Percentiles rank a stretch among this genome's conserved stretches.
Evolutionary conservation across 768 basidiomycete genomes (phyloP).

Genomic region (Rickenella mellea): DNA sequence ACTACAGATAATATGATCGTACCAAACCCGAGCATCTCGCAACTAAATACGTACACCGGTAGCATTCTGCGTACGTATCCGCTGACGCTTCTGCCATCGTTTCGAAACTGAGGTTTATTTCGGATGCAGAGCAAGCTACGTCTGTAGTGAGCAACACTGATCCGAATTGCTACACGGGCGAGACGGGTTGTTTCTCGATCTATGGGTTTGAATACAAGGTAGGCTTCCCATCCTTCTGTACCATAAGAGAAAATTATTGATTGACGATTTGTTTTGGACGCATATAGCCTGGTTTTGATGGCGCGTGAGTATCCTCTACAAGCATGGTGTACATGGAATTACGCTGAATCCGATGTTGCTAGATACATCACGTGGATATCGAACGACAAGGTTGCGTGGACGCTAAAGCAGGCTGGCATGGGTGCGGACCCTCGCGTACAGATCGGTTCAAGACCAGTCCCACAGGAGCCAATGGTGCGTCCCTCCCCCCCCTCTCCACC

Average conservation of each 20-base stretch:
- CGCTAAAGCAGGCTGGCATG: conserved; percentile 58
- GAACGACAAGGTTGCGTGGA: conserved; percentile 63
- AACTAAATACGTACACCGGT: conserved; percentile 58
- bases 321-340: conserved; percentile 22
- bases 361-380: conserved; percentile 81
- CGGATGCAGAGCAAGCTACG: conserved; percentile 51
- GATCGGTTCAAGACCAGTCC: conserved; percentile 58
- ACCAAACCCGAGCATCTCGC: conserved; percentile 39
- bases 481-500: background rate
- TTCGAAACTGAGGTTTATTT: background rate
- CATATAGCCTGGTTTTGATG: conserved; percentile 2
- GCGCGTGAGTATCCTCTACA: conserved; percentile 30
- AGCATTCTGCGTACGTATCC: conserved; percentile 33
- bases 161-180: conserved; percentile 51
- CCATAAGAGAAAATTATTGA: too few relatives aligned
- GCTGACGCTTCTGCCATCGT: background rate
- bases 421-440: conserved; percentile 48
- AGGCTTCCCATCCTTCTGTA: too few relatives aligned
- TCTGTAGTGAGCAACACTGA: conserved; percentile 64
- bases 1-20: conserved; percentile 50
- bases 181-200: conserved; percentile 50
- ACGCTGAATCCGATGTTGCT: conserved; percentile 17
- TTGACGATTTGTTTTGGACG: too few relatives aligned
- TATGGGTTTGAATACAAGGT: conserved; percentile 66
- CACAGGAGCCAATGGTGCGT: conserved; percentile 78